Base-by-base conservation (phyloP, 1,284 basidiomycete genomes). In the Psilocybe mexicana region DNA sequence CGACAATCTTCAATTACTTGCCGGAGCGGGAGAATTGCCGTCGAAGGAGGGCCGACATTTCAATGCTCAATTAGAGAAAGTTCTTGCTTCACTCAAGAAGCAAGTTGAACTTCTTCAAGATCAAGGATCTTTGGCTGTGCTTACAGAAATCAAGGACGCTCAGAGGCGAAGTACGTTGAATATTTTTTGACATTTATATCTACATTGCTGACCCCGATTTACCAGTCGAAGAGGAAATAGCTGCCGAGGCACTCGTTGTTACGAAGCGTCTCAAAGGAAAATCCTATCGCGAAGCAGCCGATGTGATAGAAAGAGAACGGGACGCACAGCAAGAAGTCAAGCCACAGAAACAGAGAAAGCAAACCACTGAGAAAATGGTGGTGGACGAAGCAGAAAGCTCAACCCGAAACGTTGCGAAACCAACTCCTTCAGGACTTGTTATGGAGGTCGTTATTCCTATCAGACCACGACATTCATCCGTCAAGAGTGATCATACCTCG, bases 1-100 rank as follows among this genome's bases (percentile, higher is more conserved):
- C 58, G 85, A 84, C 10, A 92, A 92, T 67, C 78, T 94, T 12
- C 83, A 86, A 59, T 75, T 83, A 1, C 80, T 95, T 38, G 84
- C 88, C 8, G 91, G 82, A 10, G 84, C 79, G 5, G 85, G 86
- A 2, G 73, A 81, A 18, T 75, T 93, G 40, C 89, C 91, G 1
- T 71, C 76, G 28, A 78, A 80, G 52, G 92, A 93, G 12, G 93
- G 93, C 6, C 85, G 94, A n/a, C 93, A 94, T 76, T 96, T 96
- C 78, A 86, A 90, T 50, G 87, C 90, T 12, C 83, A 90, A 33
- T 76, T 96, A 23, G 84, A 90, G 33, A 79, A 83, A 24, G 79
- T 84, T 18, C 72, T 91, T 49, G 72, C 76, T 6, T 77, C 81
- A 0, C 75, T 96, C 26, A 76, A 78, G 61, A 73, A 70, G 2